Evolutionary conservation across 306 rosid genomes (phyloP).

Genomic region (cucumber (Cucumis sativus)): DNA sequence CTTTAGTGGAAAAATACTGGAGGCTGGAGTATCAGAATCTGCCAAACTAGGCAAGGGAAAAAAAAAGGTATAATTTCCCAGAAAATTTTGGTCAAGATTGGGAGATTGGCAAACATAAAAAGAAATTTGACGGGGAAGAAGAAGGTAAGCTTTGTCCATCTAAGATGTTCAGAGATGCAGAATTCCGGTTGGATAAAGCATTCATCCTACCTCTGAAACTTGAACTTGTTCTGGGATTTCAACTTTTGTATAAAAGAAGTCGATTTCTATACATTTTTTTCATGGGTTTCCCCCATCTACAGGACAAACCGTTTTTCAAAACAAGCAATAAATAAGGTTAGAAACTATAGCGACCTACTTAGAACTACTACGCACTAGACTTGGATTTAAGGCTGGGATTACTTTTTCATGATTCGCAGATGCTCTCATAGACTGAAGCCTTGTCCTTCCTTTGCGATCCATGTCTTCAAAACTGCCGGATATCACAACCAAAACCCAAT

Average conservation of each 20-base stretch:
- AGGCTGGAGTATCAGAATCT: not conserved
- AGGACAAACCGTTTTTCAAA: conserved; percentile 47
- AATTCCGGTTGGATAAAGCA: not conserved
- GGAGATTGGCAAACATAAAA: not conserved
- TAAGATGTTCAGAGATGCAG: not conserved
- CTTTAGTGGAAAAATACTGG: not conserved
- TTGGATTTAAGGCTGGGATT: conserved; percentile 15
- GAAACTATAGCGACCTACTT: conserved; percentile 2
- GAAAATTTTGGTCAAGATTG: not conserved
- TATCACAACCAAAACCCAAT: conserved; percentile 10
- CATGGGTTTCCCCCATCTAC: conserved; percentile 4
- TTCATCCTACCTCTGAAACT: not conserved
- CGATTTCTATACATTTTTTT: not conserved
- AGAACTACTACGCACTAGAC: conserved; percentile 6
- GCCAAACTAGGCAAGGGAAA: not conserved
- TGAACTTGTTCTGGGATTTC: not conserved
- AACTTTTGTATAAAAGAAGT: conserved; percentile 1
- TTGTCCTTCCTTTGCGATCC: conserved; percentile 36
- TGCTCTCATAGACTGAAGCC: conserved; percentile 33
- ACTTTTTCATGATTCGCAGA: conserved; percentile 41
- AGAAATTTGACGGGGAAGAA: not conserved
- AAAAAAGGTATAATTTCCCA: not conserved
- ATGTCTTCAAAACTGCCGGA: conserved; percentile 36
- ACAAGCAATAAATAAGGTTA: conserved; percentile 6
- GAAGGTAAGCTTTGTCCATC: not conserved